Percentiles rank a stretch among this genome's conserved stretches.
Evolutionary conservation across 192 early-diverging fungal genomes (phyloP).

Genomic region (Coemansia furcata): DNA sequence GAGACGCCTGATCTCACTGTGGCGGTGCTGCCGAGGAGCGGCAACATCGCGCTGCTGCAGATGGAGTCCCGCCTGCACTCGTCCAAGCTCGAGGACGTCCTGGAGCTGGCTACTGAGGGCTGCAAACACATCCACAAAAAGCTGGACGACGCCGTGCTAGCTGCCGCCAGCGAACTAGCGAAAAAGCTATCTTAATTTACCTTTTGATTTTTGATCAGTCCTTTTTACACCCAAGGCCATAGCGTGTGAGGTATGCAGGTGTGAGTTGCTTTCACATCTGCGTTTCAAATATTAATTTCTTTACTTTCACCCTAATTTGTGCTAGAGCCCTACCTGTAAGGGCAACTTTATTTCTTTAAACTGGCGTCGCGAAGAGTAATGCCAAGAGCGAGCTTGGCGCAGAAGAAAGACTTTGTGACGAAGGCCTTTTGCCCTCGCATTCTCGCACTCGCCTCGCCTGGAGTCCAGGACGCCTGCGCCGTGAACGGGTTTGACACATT

Average conservation of each 20-base stretch:
- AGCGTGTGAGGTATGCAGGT: neutral
- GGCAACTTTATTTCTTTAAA: neutral
- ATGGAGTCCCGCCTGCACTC: slow-evolving; percentile 89
- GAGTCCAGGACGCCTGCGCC: slow-evolving; percentile 22
- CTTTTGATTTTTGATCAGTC: neutral
- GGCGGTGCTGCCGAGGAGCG: slow-evolving; percentile 76
- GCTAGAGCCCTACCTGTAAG: neutral
- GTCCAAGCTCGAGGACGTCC: slow-evolving; percentile 56
- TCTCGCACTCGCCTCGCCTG: slow-evolving; percentile 32
- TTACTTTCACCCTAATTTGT: neutral
- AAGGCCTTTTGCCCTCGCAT: slow-evolving; percentile 52
- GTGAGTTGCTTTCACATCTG: neutral
- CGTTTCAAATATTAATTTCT: neutral
- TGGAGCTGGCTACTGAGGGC: slow-evolving; percentile 49
- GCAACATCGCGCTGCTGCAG: slow-evolving; percentile 79
- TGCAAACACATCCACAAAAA: slow-evolving; percentile 54
- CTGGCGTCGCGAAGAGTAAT: slow-evolving; percentile 52
- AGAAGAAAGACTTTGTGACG: slow-evolving; percentile 48
- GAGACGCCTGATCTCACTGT: slow-evolving; percentile 89
- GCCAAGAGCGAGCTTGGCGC: slow-evolving; percentile 32
- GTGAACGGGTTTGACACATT: slow-evolving; percentile 38
- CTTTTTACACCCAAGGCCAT: neutral
- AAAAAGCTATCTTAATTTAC: slow-evolving; percentile 30
- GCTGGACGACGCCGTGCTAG: slow-evolving; percentile 50
- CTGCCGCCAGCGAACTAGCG: slow-evolving; percentile 41